phyloP scores from a whole-genome alignment of 495 filamentous ascomycete genomes.

The Stereocaulon alpinum region DNA sequence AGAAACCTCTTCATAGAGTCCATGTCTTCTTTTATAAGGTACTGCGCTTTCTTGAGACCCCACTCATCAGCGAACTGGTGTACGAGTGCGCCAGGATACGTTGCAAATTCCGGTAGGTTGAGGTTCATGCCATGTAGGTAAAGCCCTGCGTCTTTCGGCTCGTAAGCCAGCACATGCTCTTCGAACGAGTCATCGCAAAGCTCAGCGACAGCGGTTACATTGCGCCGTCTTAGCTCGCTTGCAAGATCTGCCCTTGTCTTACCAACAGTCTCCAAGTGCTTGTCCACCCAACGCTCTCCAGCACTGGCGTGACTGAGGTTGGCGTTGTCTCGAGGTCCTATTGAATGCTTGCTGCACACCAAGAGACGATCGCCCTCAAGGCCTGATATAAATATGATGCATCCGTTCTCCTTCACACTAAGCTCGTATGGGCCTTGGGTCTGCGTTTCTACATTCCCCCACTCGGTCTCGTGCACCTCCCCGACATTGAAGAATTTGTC shows the following conservation, averaged over 20 bases:
- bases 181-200: constrained; percentile 94
- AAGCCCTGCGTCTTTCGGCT: constrained; percentile 71
- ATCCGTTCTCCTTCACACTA: constrained; percentile 95
- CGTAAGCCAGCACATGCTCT: constrained; percentile 91
- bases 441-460: constrained; percentile 64
- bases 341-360: constrained; percentile 97
- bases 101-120: constrained; percentile 81
- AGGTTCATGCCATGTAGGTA: constrained; percentile 95
- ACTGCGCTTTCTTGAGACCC: constrained; percentile 86
- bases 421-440: constrained; percentile 89
- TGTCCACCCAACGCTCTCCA: constrained; percentile 78
- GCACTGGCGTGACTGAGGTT: constrained; percentile 71
- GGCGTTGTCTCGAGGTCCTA: constrained; percentile 58
- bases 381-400: constrained; percentile 94
- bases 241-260: constrained; percentile 71
- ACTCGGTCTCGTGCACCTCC: constrained; percentile 68
- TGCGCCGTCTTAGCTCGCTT: constrained; percentile 60
- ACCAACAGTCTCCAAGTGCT: constrained; percentile 61
- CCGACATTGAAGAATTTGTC: constrained; percentile 97
- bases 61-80: constrained; percentile 84
- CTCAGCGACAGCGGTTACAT: constrained; percentile 88
- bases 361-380: constrained; percentile 77
- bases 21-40: constrained; percentile 66
- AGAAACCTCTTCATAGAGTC: constrained; percentile 65
- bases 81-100: constrained; percentile 65